phyloP scores from a whole-genome alignment of 208 protist species.

The Acanthamoeba culbertsoni region DNA sequence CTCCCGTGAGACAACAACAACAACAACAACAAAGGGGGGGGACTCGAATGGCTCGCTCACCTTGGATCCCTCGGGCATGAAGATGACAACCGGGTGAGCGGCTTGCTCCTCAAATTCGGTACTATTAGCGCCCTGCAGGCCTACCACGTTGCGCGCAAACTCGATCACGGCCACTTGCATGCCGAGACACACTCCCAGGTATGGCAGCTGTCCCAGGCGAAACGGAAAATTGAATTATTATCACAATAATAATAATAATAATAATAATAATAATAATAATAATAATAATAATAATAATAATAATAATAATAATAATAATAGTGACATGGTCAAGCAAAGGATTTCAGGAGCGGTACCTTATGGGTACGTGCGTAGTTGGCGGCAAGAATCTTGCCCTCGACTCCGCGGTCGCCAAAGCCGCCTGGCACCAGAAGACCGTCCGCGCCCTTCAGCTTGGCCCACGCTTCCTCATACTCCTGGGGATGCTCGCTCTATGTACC shows the following conservation, averaged over 20 bases:
- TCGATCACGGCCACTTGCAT: constrained; percentile 93
- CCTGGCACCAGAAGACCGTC: constrained; percentile 98
- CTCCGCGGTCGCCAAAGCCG: constrained; percentile 97
- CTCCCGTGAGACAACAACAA: background rate
- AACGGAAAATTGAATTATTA: background rate
- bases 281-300: background rate
- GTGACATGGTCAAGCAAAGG: background rate
- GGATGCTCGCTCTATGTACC: constrained; percentile 1
- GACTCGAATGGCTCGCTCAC: constrained; percentile 69
- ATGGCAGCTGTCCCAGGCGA: constrained; percentile 76
- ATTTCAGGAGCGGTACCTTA: constrained; percentile 82
- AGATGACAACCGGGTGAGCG: constrained; percentile 78
- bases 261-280: background rate
- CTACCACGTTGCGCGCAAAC: constrained; percentile 88
- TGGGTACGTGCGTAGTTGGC: constrained; percentile 93
- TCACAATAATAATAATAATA: background rate
- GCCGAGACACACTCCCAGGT: constrained; percentile 98
- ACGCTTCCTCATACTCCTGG: constrained; percentile 71
- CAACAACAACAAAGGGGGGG: background rate
- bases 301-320: background rate
- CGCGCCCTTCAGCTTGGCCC: constrained; percentile 81
- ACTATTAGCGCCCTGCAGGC: constrained; percentile 91
- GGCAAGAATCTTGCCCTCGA: constrained; percentile 95
- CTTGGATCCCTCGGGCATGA: constrained; percentile 96
- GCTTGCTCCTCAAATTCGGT: constrained; percentile 88